Conservation (phyloP, 805 yeast species). For the Maudiozyma serrabonitensis region DNA sequence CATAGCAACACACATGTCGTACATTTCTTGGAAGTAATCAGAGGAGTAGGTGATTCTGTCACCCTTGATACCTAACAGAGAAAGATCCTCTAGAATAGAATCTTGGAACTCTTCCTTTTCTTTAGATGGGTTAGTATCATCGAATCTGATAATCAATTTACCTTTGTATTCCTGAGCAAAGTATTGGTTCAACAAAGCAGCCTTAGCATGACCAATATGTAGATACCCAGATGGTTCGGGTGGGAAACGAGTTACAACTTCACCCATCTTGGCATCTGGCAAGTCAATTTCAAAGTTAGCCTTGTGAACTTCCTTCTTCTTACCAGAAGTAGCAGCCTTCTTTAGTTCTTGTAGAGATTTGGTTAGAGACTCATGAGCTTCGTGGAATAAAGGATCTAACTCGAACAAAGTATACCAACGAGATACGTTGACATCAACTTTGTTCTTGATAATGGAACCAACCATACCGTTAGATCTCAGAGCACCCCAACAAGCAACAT, state of each 20-base stretch:
- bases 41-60: conserved; percentile 84
- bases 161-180: conserved; percentile 95
- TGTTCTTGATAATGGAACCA: conserved; percentile 82
- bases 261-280: conserved; percentile 83
- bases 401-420: conserved; percentile 87
- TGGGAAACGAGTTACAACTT: conserved; percentile 98
- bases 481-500: conserved; percentile 87
- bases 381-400: conserved; percentile 56
- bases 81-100: conserved; percentile 86
- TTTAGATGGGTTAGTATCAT: conserved; percentile 96
- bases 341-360: conserved; percentile 65
- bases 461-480: conserved; percentile 87
- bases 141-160: conserved; percentile 91
- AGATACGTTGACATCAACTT: conserved; percentile 73
- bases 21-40: conserved; percentile 87
- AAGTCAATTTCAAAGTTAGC: conserved; percentile 93
- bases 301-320: conserved; percentile 78
- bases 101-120: conserved; percentile 93
- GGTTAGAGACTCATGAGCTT: conserved; percentile 54
- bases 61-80: conserved; percentile 85
- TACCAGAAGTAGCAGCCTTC: conserved; percentile 55
- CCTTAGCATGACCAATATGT: conserved; percentile 98
- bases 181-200: conserved; percentile 92
- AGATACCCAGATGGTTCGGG: conserved; percentile 98
- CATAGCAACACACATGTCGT: conserved; percentile 71